Evolutionary conservation across 2,329 filamentous ascomycete species (phyloP).

Genomic region (Calonectria crousiana): DNA sequence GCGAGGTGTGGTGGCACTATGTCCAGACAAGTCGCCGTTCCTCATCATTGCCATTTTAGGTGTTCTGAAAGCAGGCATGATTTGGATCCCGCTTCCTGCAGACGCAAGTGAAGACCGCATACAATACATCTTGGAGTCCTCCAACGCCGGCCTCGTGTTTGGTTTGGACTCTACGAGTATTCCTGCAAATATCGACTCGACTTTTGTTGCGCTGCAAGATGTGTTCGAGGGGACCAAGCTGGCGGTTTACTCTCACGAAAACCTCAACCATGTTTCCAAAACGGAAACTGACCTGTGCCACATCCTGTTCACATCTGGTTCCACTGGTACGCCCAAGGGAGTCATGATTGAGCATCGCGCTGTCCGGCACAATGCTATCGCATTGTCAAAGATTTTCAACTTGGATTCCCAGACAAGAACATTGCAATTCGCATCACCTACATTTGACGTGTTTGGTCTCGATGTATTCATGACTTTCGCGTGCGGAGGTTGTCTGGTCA

Average conservation of each 20-base stretch:
- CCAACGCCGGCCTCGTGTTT: neutral
- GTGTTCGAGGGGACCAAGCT: neutral
- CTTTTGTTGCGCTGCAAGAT: neutral
- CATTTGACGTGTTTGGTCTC: neutral
- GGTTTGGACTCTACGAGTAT: neutral
- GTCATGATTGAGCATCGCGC: neutral
- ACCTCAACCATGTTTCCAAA: neutral
- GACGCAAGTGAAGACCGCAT: neutral
- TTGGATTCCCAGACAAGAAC: neutral
- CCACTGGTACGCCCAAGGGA: neutral
- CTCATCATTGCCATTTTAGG: neutral
- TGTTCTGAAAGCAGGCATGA: neutral
- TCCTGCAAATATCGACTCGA: neutral
- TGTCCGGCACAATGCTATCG: neutral
- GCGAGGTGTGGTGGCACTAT: neutral
- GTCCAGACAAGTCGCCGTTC: neutral
- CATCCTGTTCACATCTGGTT: neutral
- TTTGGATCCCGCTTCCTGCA: neutral
- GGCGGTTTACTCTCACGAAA: neutral
- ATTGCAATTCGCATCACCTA: neutral
- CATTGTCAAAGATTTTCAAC: neutral
- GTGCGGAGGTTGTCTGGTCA: neutral
- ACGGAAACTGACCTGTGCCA: neutral
- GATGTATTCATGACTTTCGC: neutral
- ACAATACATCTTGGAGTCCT: neutral